Evolutionary conservation across 2,329 filamentous ascomycete genomes (phyloP), one percentile per base, ranked within the genome.

Genomic region (Pyrenophora graminea): DNA sequence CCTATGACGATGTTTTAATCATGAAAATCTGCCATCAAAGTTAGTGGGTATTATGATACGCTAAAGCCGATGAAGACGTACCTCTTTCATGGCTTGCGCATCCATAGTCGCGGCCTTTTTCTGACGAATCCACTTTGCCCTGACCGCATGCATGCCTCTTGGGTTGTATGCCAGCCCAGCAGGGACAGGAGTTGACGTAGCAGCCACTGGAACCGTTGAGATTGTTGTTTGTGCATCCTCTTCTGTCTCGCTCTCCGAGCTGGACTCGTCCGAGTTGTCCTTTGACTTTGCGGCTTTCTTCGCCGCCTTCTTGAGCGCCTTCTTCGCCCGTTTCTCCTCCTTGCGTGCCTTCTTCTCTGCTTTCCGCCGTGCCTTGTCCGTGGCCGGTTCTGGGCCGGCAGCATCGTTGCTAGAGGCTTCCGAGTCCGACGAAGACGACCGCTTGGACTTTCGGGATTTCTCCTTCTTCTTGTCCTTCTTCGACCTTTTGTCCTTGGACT

Each of bases 31-130:
- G 15, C 10, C 6, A 8, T 19, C 7, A n/a, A 4, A 27, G 46
- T 68, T 53, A 69, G 60, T 37, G 34, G 8, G 3, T 4, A 23
- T 15, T 8, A 6, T 21, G 2, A 6, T 31, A n/a, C 25, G 6
- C n/a, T 5, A 25, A 27, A 34, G n/a, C 6, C 1, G 2, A 12
- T 10, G 15, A 10, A 13, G 32, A 61, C 63, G 45, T 76, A 92
- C 89, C 85, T 97, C 91, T 71, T 92, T 93, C 67, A 97, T 75
- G 12, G 91, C 90, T 67, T 88, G 85, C 41, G 86, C 82, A 72
- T 97, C 89, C 77, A 91, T 82, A 51, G 91, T 83, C 2, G 92
- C 91, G 77, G 87, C 84, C 64, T 85, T 86, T 79, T 97, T 97
- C 64, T 94, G 90, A 49, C 88, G 88, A 66, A 97, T 96, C 73